phyloP scores from a whole-genome alignment of 2,329 filamentous ascomycete species.

The Diaporthe sp. region DNA sequence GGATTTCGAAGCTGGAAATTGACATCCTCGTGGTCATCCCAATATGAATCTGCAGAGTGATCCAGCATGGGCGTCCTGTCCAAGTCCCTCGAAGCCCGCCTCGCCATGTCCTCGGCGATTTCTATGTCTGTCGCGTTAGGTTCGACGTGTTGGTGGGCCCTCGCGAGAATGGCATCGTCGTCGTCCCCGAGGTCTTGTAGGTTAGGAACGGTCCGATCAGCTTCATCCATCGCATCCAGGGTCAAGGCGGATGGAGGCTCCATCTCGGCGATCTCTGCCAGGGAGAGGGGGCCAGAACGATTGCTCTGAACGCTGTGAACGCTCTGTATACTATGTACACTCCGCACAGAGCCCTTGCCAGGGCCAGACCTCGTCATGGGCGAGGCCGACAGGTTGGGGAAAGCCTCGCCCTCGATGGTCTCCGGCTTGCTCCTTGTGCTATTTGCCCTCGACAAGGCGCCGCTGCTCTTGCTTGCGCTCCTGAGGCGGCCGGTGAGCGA shows the following conservation, averaged over 20 bases:
- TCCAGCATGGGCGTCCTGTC: conserved; percentile 41
- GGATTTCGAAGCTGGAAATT: conserved; percentile 31
- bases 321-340: conserved; percentile 35
- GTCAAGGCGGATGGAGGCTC: conserved; percentile 64
- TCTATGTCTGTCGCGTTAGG: conserved; percentile 41
- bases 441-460: conserved; percentile 43
- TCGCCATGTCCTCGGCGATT: conserved; percentile 40
- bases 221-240: conserved; percentile 65
- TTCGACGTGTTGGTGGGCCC: conserved; percentile 52
- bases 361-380: conserved; percentile 65
- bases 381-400: conserved; percentile 39
- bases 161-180: conserved; percentile 53
- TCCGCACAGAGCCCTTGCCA: conserved; percentile 65
- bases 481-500: conserved; percentile 70
- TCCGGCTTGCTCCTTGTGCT: conserved; percentile 51
- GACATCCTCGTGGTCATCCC: conserved; percentile 32
- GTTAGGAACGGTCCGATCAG: conserved; percentile 56
- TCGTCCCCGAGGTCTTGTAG: conserved; percentile 52
- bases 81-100: conserved; percentile 31
- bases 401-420: conserved; percentile 50
- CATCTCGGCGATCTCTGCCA: conserved; percentile 70
- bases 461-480: conserved; percentile 66
- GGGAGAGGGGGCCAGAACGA: conserved; percentile 62
- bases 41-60: conserved; percentile 35
- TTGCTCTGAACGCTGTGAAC: conserved; percentile 52